Evolutionary conservation across 495 filamentous ascomycete genomes (phyloP), one percentile per base, ranked within the genome.

Genomic region (Aspergillus sparsus): DNA sequence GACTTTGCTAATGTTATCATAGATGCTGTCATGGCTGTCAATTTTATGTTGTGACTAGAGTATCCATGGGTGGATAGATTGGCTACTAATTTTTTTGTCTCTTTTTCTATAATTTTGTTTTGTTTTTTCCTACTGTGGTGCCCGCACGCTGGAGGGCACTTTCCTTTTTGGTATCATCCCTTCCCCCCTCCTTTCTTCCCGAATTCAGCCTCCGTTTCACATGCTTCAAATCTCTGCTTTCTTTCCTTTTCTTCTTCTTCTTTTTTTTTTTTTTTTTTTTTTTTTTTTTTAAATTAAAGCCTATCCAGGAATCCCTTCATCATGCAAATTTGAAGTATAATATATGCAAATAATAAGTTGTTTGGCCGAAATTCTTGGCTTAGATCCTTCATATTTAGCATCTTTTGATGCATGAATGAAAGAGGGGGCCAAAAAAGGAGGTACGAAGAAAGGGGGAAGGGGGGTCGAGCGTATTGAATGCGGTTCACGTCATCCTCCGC

Each of bases 171-270:
- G 9, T 46, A 7, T 34, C 6, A 15, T n/a, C 31, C 12, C 3
- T 52, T 36, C 45, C 16, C 45, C 42, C 33, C 34, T 35, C 47
- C 16, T 49, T 51, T 35, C 42, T 39, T 15, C 16, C 33, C 34
- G 21, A 50, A 34, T 44, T 53, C 59, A 57, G 35, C 45, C 57
- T 59, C 39, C 34, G 49, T 18, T 52, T 58, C 56, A 57, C 47
- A 52, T 52, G 47, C 39, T 32, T 36, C 7, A 18, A 10, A 12
- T 27, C 18, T n/a, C 37, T 11, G n/a, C 6, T n/a, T 31, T 55
- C 21, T 27, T 27, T 27, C 21, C 21, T 27, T 27, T n/a, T n/a
- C n/a, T n/a, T n/a, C n/a, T n/a, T n/a, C 3, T 27, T 27, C 3
- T 27, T 27, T 1, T 27, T 27, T 1, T n/a, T n/a, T n/a, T n/a